Conservation (phyloP, 495 filamentous ascomycete genomes). For the Aspergillus conjunctus region DNA sequence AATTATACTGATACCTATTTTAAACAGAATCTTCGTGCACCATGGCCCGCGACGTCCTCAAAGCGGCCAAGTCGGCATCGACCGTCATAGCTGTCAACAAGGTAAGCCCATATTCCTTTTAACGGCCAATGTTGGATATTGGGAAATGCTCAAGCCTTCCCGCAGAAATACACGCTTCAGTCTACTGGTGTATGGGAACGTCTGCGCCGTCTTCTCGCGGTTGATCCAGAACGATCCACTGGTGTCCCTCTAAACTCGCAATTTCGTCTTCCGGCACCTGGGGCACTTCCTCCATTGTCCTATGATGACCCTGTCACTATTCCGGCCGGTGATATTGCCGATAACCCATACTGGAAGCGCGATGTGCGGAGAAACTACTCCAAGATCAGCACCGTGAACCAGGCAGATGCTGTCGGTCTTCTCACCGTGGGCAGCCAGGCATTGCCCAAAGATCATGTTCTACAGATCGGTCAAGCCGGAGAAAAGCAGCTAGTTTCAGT, state of each 20-base stretch:
- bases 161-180: slow-evolving; percentile 95
- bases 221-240: slow-evolving; percentile 87
- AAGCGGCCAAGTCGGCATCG: slow-evolving; percentile 47
- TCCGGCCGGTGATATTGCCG: slow-evolving; percentile 92
- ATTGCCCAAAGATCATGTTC: slow-evolving; percentile 72
- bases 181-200: slow-evolving; percentile 87
- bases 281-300: slow-evolving; percentile 67
- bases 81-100: slow-evolving; percentile 42
- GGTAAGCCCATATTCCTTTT: slow-evolving; percentile 23
- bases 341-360: slow-evolving; percentile 98
- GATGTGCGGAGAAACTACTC: slow-evolving; percentile 86
- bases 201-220: slow-evolving; percentile 72
- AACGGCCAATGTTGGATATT: neutral
- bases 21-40: slow-evolving; percentile 30
- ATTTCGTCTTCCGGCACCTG: slow-evolving; percentile 87
- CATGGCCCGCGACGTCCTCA: slow-evolving; percentile 47
- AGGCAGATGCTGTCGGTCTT: slow-evolving; percentile 82
- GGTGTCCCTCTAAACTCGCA: slow-evolving; percentile 92
- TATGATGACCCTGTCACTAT: slow-evolving; percentile 91
- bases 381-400: slow-evolving; percentile 74
- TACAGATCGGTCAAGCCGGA: slow-evolving; percentile 81
- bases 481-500: slow-evolving; percentile 76
- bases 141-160: neutral
- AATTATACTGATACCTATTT: slow-evolving; percentile 12
- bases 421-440: slow-evolving; percentile 82